Conservation (phyloP, 108 stramenopile species). For the Mayamaea pseudoterrestris region DNA sequence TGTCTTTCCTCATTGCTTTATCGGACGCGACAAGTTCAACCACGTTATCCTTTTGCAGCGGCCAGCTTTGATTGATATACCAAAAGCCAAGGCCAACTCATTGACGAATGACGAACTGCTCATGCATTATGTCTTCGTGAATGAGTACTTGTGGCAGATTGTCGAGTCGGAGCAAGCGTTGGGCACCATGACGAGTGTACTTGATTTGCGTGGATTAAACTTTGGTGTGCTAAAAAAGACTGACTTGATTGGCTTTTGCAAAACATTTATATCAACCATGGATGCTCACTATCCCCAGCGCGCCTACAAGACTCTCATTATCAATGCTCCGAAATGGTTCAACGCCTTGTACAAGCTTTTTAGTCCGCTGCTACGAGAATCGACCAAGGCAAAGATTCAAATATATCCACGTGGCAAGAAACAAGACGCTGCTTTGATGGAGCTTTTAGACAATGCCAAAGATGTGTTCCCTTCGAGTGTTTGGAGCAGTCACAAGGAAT, state of each 20-base stretch:
- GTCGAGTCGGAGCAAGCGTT: slow-evolving; percentile 33
- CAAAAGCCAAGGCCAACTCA: slow-evolving; percentile 25
- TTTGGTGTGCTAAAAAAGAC: slow-evolving; percentile 26
- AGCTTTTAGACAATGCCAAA: slow-evolving; percentile 16
- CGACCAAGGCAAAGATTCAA: slow-evolving; percentile 57
- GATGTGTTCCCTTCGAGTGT: slow-evolving; percentile 4
- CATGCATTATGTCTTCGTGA: slow-evolving; percentile 53
- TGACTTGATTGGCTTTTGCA: slow-evolving; percentile 39
- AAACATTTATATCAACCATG: slow-evolving; percentile 47
- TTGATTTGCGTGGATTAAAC: slow-evolving; percentile 45
- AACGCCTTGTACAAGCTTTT: slow-evolving; percentile 40
- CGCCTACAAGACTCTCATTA: slow-evolving; percentile 45
- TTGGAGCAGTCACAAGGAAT: neutral
- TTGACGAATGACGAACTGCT: slow-evolving; percentile 43
- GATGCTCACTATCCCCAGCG: slow-evolving; percentile 54
- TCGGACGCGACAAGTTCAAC: slow-evolving; percentile 33
- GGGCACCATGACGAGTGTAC: slow-evolving; percentile 48
- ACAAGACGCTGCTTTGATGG: slow-evolving; percentile 38
- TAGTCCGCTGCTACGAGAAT: slow-evolving; percentile 51
- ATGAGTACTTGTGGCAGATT: slow-evolving; percentile 71
- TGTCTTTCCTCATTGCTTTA: slow-evolving; percentile 43
- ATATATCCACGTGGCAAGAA: slow-evolving; percentile 31
- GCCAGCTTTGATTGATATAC: slow-evolving; percentile 34
- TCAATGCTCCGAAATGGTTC: slow-evolving; percentile 72
- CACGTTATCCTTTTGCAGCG: slow-evolving; percentile 48